A percentile compares a stretch with the other conserved stretches of the same genome.
Conservation (phyloP, 768 basidiomycete genomes). For the Suillus tomentosus region DNA sequence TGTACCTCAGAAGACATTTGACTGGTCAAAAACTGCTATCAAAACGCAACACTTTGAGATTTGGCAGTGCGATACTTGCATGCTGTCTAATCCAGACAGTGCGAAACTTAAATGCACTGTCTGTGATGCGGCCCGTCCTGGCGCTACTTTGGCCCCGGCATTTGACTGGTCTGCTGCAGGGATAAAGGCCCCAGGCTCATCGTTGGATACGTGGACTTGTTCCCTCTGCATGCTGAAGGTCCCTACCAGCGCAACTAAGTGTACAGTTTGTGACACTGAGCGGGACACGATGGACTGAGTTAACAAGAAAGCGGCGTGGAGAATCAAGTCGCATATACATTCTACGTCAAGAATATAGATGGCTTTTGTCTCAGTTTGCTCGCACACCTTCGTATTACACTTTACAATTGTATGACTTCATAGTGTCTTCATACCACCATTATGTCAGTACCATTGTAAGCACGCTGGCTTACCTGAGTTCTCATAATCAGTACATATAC, state of each 20-base stretch:
- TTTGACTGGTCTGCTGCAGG: conserved; percentile 47
- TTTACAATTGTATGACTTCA: too few species aligned
- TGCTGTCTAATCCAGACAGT: conserved; percentile 46
- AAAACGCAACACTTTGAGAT: conserved; percentile 26
- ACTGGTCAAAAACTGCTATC: conserved; percentile 42
- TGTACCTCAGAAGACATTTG: conserved; percentile 27
- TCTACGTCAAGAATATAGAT: not conserved
- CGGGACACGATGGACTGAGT: conserved; percentile 20
- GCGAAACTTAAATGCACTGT: conserved; percentile 49
- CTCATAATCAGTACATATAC: too few species aligned
- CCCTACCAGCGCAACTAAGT: conserved; percentile 47
- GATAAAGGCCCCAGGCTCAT: conserved; percentile 22
- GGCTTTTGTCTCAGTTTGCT: too few species aligned
- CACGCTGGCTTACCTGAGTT: too few species aligned
- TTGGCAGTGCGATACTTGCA: conserved; percentile 46
- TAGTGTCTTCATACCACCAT: too few species aligned
- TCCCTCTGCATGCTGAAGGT: conserved; percentile 45
- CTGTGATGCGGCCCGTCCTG: conserved; percentile 47
- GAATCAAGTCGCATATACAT: not conserved
- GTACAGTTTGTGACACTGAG: conserved; percentile 51
- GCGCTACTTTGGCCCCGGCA: not conserved
- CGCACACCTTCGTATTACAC: too few species aligned
- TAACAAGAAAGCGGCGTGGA: not conserved
- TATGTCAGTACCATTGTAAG: too few species aligned
- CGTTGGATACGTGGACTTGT: conserved; percentile 39